Base-by-base conservation (phyloP, 2,329 filamentous ascomycete genomes). In the Pestalotiopsis sp. region DNA sequence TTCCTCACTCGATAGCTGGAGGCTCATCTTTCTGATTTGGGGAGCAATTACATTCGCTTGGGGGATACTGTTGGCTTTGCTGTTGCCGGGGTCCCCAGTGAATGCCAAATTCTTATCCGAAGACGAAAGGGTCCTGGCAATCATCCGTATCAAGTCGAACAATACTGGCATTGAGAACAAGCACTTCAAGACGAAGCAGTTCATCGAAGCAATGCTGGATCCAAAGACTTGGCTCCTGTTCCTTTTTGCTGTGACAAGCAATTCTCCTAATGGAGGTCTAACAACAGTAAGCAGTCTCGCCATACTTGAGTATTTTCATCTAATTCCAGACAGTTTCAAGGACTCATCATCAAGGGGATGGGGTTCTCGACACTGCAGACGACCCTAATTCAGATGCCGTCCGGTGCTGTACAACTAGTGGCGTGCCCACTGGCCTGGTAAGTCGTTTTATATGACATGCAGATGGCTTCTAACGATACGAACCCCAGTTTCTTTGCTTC, bases 1-100 rank as follows among this genome's bases (percentile, higher is more conserved):
- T 52, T 88, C 86, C 14, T 80, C 82, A 1, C 81, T 92, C 23
- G 82, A 85, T 0, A 86, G 85, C 0, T 92, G 90, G 90, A 88
- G 87, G 74, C 92, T 90, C 71, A 89, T 92, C 67, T 92, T 92
- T 74, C 78, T 93, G 17, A 85, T 92, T n/a, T 89, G 89, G 4
- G 83, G 83, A 7, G 82, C 86, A 1, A 81, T 91, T 12, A 91
- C 88, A 69, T 82, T 86, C 17, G 69, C 82, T 13, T 92, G 89
- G 85, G 90, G 87, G 1, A 82, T 91, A 7, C 78, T 88, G 12
- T 86, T 91, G 74, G 81, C 85, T 57, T 75, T 89, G 20, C 78
- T 89, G 56, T 82, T 91, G 2, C 88, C 89, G 1, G 87, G 90
- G 73, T 86, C 84, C 0, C 89, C 88, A 0, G 81, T 86, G 23